Percentiles rank a stretch among this genome's conserved stretches.
Conservation (phyloP, 495 filamentous ascomycete species). For the Choiromyces venosus region DNA sequence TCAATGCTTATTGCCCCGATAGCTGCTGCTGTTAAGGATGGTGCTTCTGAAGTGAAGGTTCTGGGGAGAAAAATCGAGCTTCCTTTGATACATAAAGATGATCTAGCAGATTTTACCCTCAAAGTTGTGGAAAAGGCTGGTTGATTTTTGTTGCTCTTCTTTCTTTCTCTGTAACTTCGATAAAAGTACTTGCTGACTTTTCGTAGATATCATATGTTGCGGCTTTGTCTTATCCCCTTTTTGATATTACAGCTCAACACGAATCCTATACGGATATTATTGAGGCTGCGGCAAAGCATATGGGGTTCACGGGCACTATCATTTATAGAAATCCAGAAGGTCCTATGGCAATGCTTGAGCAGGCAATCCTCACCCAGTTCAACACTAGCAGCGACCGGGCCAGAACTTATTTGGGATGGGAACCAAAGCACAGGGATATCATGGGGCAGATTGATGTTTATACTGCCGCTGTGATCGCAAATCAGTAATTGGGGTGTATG, state of each 20-base stretch:
- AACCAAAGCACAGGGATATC: constrained; percentile 12
- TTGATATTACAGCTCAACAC: constrained; percentile 7
- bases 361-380: not conserved
- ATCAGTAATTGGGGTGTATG: not conserved
- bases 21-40: not conserved
- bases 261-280: constrained; percentile 6
- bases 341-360: not conserved
- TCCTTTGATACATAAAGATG: constrained; percentile 9
- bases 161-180: not conserved
- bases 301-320: constrained; percentile 9
- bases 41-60: not conserved
- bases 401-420: constrained; percentile 9
- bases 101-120: constrained; percentile 3
- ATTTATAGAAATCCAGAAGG: constrained; percentile 2
- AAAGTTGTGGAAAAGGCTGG: constrained; percentile 9
- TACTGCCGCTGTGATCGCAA: constrained; percentile 1
- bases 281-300: not conserved
- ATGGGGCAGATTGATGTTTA: constrained; percentile 14
- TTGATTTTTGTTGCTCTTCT: not conserved
- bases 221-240: not conserved
- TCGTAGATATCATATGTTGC: not conserved
- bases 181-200: not conserved
- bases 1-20: not conserved
- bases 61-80: constrained; percentile 1
- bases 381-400: constrained; percentile 11